Conservation (phyloP, 2,329 filamentous ascomycete species). For the Ophiostoma triangulosporum region DNA sequence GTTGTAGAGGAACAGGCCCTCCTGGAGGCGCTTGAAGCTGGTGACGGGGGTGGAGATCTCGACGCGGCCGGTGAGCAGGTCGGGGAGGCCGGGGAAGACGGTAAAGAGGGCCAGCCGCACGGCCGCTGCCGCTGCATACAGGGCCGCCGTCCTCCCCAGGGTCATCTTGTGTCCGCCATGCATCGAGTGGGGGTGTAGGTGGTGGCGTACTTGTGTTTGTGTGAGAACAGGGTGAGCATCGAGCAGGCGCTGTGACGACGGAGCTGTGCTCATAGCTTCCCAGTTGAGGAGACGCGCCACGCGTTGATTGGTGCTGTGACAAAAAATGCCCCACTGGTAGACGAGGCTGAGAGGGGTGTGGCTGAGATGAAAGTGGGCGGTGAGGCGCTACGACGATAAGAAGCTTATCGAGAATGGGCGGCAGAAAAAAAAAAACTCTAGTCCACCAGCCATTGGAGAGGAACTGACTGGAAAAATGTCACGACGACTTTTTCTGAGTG, state of each 20-base stretch:
- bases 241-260: neutral
- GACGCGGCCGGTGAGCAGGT: conserved; percentile 77
- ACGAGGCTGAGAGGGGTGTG: conserved; percentile 1
- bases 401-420: conserved; percentile 1
- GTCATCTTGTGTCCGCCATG: conserved; percentile 13
- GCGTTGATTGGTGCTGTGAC: conserved; percentile 3
- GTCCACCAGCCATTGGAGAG: neutral
- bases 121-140: conserved; percentile 64
- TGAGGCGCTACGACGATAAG: conserved; percentile 2
- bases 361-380: neutral
- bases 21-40: conserved; percentile 97
- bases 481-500: neutral
- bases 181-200: conserved; percentile 7
- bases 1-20: conserved; percentile 89
- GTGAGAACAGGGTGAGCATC: neutral
- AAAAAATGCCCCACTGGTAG: neutral
- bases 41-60: conserved; percentile 95
- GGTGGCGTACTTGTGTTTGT: neutral
- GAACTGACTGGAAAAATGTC: conserved; percentile 9
- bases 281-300: conserved; percentile 5
- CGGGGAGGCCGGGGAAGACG: conserved; percentile 69
- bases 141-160: conserved; percentile 35
- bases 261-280: neutral
- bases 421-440: conserved; percentile 15
- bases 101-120: conserved; percentile 70